Conservation (phyloP, 768 basidiomycete genomes). For the Pleurotus salmoneostramineus region DNA sequence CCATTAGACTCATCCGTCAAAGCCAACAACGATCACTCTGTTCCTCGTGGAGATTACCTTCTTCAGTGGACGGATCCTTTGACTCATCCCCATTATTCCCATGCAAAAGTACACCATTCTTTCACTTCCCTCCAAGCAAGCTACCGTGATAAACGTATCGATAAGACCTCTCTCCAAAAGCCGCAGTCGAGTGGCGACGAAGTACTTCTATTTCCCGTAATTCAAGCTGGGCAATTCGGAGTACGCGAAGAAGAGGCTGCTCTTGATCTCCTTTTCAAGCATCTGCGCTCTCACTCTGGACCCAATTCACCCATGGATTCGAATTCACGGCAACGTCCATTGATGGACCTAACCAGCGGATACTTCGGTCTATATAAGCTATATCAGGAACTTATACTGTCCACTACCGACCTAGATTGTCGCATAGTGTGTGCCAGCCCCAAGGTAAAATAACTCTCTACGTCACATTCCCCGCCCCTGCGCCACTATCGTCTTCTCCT, state of each 20-base stretch:
- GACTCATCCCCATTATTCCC: slow-evolving; percentile 68
- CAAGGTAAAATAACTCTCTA: slow-evolving; percentile 46
- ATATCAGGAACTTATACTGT: slow-evolving; percentile 73
- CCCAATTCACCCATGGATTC: slow-evolving; percentile 20
- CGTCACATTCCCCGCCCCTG: neutral
- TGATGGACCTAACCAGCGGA: slow-evolving; percentile 85
- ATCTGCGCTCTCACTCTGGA: slow-evolving; percentile 20
- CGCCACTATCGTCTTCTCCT: neutral
- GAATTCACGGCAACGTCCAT: slow-evolving; percentile 26
- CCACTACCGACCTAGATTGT: slow-evolving; percentile 51
- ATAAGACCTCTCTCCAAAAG: neutral
- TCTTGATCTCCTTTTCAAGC: slow-evolving; percentile 55
- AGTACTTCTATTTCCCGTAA: slow-evolving; percentile 71
- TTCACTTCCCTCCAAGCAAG: slow-evolving; percentile 58
- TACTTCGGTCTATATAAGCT: slow-evolving; percentile 86
- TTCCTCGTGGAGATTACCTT: slow-evolving; percentile 37
- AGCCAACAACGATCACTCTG: slow-evolving; percentile 17
- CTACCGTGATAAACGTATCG: slow-evolving; percentile 13
- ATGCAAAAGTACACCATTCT: slow-evolving; percentile 51
- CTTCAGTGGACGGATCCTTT: slow-evolving; percentile 66
- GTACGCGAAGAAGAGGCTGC: slow-evolving; percentile 81
- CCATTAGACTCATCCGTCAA: slow-evolving; percentile 11
- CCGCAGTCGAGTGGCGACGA: slow-evolving; percentile 20
- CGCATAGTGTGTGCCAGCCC: slow-evolving; percentile 85
- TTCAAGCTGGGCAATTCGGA: slow-evolving; percentile 87